phyloP scores from a whole-genome alignment of 192 early-diverging fungal species.

The Gryganskiella cystojenkinii region DNA sequence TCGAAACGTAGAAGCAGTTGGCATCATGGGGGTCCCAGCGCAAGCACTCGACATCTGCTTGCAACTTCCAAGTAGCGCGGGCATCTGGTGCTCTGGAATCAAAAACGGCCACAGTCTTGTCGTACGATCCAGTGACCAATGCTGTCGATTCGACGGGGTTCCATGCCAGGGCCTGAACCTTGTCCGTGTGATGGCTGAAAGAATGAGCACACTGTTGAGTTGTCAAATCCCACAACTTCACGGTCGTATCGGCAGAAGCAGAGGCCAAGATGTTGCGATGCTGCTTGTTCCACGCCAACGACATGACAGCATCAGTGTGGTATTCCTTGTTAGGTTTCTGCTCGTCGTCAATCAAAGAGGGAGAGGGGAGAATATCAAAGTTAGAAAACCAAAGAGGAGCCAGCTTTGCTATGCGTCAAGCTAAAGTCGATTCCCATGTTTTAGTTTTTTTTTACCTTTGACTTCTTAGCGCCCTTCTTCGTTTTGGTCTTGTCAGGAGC shows the following conservation, averaged over 20 bases:
- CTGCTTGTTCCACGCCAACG: slow-evolving; percentile 91
- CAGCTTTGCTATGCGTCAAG: no score
- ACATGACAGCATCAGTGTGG: slow-evolving; percentile 97
- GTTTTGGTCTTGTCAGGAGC: slow-evolving; percentile 63
- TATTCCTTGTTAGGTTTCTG: slow-evolving; percentile 75
- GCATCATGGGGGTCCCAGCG: slow-evolving; percentile 92
- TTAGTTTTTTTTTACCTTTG: slow-evolving; percentile 54
- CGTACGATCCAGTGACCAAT: slow-evolving; percentile 92
- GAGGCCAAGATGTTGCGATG: slow-evolving; percentile 83
- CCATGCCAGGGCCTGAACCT: slow-evolving; percentile 94
- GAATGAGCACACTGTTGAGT: slow-evolving; percentile 77
- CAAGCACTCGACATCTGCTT: slow-evolving; percentile 91
- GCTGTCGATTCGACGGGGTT: slow-evolving; percentile 89
- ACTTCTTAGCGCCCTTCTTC: slow-evolving; percentile 59
- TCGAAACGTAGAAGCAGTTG: slow-evolving; percentile 82
- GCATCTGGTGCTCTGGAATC: slow-evolving; percentile 89
- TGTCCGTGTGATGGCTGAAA: slow-evolving; percentile 88
- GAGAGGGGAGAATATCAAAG: neutral
- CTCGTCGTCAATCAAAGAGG: neutral
- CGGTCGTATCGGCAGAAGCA: slow-evolving; percentile 95
- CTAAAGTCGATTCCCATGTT: neutral
- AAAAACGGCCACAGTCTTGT: slow-evolving; percentile 86
- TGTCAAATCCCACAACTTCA: slow-evolving; percentile 98
- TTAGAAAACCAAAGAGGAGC: neutral
- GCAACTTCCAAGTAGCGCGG: slow-evolving; percentile 74